Percentiles rank a stretch among this genome's conserved stretches.
Evolutionary conservation across 805 yeast species (phyloP).

Genomic region (Suhomyces tanzawaensis): DNA sequence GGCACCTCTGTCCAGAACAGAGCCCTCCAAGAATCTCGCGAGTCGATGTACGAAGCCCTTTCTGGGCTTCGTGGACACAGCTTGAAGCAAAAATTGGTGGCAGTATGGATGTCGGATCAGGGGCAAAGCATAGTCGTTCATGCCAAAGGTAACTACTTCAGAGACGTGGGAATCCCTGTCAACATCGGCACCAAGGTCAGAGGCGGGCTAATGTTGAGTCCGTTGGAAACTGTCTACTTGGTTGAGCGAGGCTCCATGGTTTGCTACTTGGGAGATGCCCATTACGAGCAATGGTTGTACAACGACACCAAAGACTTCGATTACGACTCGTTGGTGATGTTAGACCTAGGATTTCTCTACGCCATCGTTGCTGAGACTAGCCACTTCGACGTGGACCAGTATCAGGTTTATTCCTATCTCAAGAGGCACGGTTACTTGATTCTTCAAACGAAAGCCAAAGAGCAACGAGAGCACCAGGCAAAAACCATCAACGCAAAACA

Average conservation of each 20-base stretch:
- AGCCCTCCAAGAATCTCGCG: conserved; percentile 51
- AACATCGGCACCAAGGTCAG: conserved; percentile 14
- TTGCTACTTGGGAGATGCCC: conserved; percentile 23
- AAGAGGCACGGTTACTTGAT: conserved; percentile 77
- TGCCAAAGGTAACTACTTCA: conserved; percentile 71
- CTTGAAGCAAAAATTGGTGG: conserved; percentile 50
- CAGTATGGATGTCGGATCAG: conserved; percentile 41
- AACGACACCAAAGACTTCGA: conserved; percentile 15
- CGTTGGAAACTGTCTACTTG: conserved; percentile 72
- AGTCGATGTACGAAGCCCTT: conserved; percentile 73
- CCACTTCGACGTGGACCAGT: conserved; percentile 47
- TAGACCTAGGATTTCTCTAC: conserved; percentile 67
- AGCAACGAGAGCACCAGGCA: neutral
- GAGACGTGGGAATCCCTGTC: conserved; percentile 64
- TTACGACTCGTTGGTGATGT: conserved; percentile 23
- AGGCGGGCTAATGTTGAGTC: conserved; percentile 46
- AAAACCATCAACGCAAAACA: neutral
- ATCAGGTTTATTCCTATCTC: conserved; percentile 68
- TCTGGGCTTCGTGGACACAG: conserved; percentile 46
- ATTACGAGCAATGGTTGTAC: conserved; percentile 20
- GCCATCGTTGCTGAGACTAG: conserved; percentile 41
- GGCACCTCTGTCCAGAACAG: conserved; percentile 55
- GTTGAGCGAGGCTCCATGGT: conserved; percentile 69
- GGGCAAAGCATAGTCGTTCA: conserved; percentile 32
- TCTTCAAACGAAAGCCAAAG: neutral